These are phyloP conservation scores for Plasmodium fragile DNA, from an alignment of 169 alveolate genomes.

Conservation along the genomic window DNA sequence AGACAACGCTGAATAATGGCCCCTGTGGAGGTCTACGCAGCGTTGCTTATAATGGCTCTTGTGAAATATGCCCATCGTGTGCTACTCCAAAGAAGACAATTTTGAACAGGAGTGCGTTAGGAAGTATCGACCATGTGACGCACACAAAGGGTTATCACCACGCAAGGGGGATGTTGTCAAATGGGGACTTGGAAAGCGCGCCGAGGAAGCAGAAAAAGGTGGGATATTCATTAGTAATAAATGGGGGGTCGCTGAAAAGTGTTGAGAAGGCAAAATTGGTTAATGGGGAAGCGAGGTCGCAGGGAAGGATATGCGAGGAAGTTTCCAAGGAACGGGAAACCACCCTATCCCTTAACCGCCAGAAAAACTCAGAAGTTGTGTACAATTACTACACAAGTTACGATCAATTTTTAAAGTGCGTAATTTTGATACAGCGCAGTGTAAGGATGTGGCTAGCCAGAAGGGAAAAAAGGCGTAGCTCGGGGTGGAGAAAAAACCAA, in stretches of 20 bases:
- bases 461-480: background rate
- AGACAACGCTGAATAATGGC: background rate
- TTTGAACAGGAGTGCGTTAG: background rate
- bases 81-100: background rate
- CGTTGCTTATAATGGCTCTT: background rate
- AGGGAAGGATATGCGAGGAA: background rate
- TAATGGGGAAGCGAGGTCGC: background rate
- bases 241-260: background rate
- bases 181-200: background rate
- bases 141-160: background rate
- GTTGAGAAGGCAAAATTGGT: background rate
- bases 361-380: conserved; percentile 27
- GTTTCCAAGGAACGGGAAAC: conserved; percentile 9
- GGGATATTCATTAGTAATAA: background rate
- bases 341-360: conserved; percentile 17
- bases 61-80: background rate
- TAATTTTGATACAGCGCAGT: conserved; percentile 30
- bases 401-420: conserved; percentile 1
- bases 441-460: conserved; percentile 45
- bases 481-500: background rate
- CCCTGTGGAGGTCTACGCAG: background rate
- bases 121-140: background rate
- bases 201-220: background rate
- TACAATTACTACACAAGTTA: conserved; percentile 20
- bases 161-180: background rate